These are phyloP conservation scores for Hypoxylon sp. DNA, from an alignment of 2,329 filamentous ascomycete species.

Conservation along the genomic window DNA sequence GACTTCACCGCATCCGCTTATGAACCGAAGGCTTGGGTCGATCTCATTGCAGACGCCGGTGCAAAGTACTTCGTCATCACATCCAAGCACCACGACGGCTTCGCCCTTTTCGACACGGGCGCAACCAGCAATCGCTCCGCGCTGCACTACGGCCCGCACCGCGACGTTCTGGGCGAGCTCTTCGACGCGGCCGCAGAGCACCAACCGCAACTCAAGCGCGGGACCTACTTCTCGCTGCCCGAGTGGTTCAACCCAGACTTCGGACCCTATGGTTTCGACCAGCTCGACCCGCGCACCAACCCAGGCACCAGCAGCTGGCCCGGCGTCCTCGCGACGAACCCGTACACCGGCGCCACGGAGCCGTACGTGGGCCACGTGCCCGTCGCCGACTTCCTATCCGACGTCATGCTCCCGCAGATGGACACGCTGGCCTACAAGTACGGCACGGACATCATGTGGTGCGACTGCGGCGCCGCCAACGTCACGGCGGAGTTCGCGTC, in stretches of 20 bases:
- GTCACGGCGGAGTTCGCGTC: conserved; percentile 59
- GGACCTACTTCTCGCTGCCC: conserved; percentile 65
- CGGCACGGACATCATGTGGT: conserved; percentile 66
- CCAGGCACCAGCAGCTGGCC: conserved; percentile 56
- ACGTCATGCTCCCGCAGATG: conserved; percentile 65
- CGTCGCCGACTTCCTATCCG: conserved; percentile 59
- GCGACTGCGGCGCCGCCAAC: conserved; percentile 63
- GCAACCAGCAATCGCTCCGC: conserved; percentile 59
- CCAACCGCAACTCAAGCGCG: conserved; percentile 61
- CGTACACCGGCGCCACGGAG: conserved; percentile 59
- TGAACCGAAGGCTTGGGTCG: conserved; percentile 63
- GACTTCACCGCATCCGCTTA: conserved; percentile 67
- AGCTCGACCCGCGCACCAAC: conserved; percentile 46
- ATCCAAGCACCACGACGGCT: conserved; percentile 65
- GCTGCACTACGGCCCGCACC: conserved; percentile 59
- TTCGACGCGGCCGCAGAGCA: conserved; percentile 60
- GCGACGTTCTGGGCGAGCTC: conserved; percentile 61
- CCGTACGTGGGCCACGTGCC: conserved; percentile 61
- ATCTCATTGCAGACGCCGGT: conserved; percentile 57
- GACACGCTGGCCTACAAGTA: conserved; percentile 61
- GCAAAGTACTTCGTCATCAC: conserved; percentile 64
- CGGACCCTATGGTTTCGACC: conserved; percentile 60
- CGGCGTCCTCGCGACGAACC: conserved; percentile 59
- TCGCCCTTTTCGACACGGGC: conserved; percentile 61
- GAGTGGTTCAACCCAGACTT: conserved; percentile 67